Evolutionary conservation across 2,329 filamentous ascomycete genomes (phyloP), one percentile per base, ranked within the genome.

Genomic region (Lasiodiplodia gonubiensis): DNA sequence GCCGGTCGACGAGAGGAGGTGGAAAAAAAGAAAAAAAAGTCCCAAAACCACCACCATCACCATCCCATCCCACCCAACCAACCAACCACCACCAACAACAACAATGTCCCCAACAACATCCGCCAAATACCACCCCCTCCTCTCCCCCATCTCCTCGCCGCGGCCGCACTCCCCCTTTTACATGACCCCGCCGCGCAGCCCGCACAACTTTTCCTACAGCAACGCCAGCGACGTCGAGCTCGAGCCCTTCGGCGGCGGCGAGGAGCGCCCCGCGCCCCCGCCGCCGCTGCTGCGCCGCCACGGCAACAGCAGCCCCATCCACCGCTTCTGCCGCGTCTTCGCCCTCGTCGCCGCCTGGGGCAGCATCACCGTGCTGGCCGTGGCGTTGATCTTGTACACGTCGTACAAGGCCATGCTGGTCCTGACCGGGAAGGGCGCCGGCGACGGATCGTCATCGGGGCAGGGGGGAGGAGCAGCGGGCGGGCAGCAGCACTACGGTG

Each of bases 291-390:
- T 51, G 6, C 39, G 57, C 3, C 39, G 42, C 3, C n/a, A 11
- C 27, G n/a, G n/a, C n/a, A n/a, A n/a, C n/a, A n/a, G n/a, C n/a
- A 25, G 55, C 14, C 10, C 23, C 12, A n/a, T 37, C 30, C 42
- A 51, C n/a, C 59, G 42, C 42, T 51, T 63, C 59, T 63, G 59
- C 59, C 59, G 59, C 25, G 27, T 63, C 30, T 63, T 63, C 46
- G 46, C 59, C n/a, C 46, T 63, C 46, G 27, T 63, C n/a, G 59
- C 46, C 10, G 59, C 21, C 3, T 63, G 59, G 59, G 59, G 59
- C 18, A 63, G 59, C 25, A 51, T 63, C n/a, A 5, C 30, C 2
- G 59, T 63, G n/a, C n/a, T 63, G 46, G 59, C 59, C 5, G 59
- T 63, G n/a, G 59, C 59, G 5, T 30, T 63, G 59, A 63, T 63